Conservation (phyloP, 2,329 filamentous ascomycete genomes). For the Westerdykella aurantiaca region DNA sequence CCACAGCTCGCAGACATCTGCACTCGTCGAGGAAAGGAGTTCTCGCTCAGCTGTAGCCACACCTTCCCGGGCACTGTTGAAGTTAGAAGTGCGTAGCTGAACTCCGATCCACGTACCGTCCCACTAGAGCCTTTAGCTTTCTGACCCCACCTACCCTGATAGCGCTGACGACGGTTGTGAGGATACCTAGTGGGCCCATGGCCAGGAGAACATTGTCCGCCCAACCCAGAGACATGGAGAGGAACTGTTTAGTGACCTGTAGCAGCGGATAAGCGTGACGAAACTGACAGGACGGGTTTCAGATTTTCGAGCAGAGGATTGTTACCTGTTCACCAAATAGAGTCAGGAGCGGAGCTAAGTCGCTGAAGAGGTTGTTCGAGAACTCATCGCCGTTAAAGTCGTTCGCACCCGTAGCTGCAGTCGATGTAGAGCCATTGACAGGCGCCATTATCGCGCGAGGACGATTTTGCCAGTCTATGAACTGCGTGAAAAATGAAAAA, state of each 20-base stretch:
- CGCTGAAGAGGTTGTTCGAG: conserved; percentile 34
- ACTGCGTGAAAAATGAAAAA: no score
- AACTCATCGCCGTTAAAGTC: conserved; percentile 10
- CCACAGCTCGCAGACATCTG: conserved; percentile 23
- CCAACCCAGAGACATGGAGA: conserved; percentile 30
- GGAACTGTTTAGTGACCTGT: conserved; percentile 33
- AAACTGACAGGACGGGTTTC: no score
- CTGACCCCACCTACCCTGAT: conserved; percentile 18
- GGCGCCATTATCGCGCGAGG: background rate
- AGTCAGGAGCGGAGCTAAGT: conserved; percentile 31
- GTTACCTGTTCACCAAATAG: conserved; percentile 37
- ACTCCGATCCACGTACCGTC: conserved; percentile 4
- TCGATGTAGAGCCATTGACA: background rate
- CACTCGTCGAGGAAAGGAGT: conserved; percentile 26
- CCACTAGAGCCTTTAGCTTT: conserved; percentile 17
- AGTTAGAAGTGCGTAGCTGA: no score
- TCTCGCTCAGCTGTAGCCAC: conserved; percentile 18
- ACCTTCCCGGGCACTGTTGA: conserved; percentile 4
- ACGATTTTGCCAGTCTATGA: no score
- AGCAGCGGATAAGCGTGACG: no score
- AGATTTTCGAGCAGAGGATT: no score
- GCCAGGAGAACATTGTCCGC: conserved; percentile 16
- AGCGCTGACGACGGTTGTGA: conserved; percentile 17
- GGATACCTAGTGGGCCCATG: conserved; percentile 23
- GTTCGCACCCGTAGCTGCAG: background rate